Conservation (phyloP, 305 asterid species). For the Solanum hybrid region DNA sequence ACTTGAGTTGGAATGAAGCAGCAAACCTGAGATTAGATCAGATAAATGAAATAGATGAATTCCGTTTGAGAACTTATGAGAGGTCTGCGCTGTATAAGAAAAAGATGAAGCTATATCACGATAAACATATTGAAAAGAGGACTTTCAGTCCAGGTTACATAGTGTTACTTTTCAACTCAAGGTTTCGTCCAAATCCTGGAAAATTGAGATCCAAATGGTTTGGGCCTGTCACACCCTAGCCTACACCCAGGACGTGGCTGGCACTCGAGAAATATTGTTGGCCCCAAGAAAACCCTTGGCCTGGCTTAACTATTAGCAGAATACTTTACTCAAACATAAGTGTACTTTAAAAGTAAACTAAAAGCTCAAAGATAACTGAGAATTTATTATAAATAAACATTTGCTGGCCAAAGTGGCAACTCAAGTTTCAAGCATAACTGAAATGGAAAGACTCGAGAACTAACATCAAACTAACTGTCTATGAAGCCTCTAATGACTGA, state of each 20-base stretch:
- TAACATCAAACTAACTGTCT: neutral
- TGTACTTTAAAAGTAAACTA: neutral
- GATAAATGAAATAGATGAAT: neutral
- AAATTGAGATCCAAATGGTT: neutral
- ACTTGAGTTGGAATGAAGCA: neutral
- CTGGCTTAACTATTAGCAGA: neutral
- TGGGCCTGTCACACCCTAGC: neutral
- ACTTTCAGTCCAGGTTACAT: neutral
- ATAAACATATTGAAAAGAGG: neutral
- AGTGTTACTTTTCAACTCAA: neutral
- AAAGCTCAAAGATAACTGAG: no score
- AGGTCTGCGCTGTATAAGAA: neutral
- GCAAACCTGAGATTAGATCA: no score
- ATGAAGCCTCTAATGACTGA: neutral
- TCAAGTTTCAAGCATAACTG: neutral
- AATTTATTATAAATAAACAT: neutral
- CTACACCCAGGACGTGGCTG: neutral
- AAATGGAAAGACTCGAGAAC: neutral
- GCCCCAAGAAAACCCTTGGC: neutral
- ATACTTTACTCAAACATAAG: neutral
- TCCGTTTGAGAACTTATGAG: neutral
- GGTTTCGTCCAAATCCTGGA: neutral
- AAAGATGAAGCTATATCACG: no score
- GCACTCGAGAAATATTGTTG: neutral
- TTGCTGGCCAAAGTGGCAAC: neutral